These are phyloP conservation scores for Plectosphaerella cucumerina DNA, from an alignment of 2,329 filamentous ascomycete genomes.

Conservation along the genomic window DNA sequence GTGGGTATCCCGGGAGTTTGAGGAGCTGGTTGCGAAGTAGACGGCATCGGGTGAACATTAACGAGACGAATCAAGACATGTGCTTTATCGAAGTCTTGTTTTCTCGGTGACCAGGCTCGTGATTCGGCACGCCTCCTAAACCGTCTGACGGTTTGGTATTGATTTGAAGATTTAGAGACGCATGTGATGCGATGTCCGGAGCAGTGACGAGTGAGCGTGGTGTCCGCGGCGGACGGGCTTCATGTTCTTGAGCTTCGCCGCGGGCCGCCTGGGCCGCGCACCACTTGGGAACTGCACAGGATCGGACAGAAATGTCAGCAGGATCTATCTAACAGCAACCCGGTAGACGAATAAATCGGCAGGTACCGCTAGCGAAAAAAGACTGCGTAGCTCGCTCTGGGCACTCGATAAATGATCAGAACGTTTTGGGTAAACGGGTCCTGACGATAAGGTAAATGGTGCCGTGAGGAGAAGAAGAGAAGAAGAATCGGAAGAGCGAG, in stretches of 20 bases:
- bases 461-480: slow-evolving; percentile 49
- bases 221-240: too few relatives aligned
- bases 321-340: slow-evolving; percentile 96
- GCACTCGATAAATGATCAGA: slow-evolving; percentile 90
- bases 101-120: neutral
- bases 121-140: too few relatives aligned
- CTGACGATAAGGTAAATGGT: slow-evolving; percentile 96
- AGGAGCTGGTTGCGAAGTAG: too few relatives aligned
- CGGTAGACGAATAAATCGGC: slow-evolving; percentile 58
- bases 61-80: too few relatives aligned
- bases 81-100: neutral
- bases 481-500: slow-evolving; percentile 21
- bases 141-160: too few relatives aligned
- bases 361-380: slow-evolving; percentile 99
- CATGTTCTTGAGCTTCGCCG: neutral
- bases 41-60: too few relatives aligned
- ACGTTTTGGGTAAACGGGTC: slow-evolving; percentile 67
- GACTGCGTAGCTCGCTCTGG: slow-evolving; percentile 75
- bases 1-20: too few relatives aligned
- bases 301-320: slow-evolving; percentile 63
- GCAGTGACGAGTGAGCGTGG: too few relatives aligned
- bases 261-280: neutral
- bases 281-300: neutral
- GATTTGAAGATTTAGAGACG: too few relatives aligned
- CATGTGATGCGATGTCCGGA: too few relatives aligned